Evolutionary conservation across 2,329 filamentous ascomycete species (phyloP), one percentile per base, ranked within the genome.

Genomic region (Aspergillus oerlinghausenensis): DNA sequence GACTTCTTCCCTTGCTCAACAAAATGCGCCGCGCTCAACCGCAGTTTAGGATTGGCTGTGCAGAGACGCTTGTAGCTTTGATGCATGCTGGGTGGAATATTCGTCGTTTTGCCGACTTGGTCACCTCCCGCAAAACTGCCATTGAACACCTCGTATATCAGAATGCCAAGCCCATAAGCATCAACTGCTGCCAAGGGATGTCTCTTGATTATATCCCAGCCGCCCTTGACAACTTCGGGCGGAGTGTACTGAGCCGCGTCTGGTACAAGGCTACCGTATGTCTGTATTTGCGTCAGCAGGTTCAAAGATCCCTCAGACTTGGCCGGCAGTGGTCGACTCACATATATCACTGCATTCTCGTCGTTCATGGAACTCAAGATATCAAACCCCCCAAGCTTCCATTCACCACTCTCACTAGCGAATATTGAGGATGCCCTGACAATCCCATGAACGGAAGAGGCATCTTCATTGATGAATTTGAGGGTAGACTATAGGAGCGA

Each of bases 381-480:
- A 64, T 99, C 94, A 65, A 99, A 96, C 0, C 94, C 94, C 21
- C 89, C 92, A 1, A 99, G 79, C 70, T 95, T 97, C 94, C 94
- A 99, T 76, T 99, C 94, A 56, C 94, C 94, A 69, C 94, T 97
- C 70, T 97, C 93, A 59, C 91, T 92, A 3, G 90, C 94, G 74
- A 92, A 99, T 62, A 99, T 82, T 0, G 93, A 96, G 0, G 89
- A 89, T 21, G 90, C 88, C 60, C 90, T 87, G 52, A 99, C 79
- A 66, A 85, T 90, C 50, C 92, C 94, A 67, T 99, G 94, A 52
- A 99, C 89, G 0, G 92, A 97, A 2, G 88, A 82, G 3, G 92
- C 94, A 63, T 99, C 94, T 50, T 89, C 87, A 68, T 99, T 99
- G 72, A 99, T 90, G 70, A 99, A 99, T 68, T 94, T 96, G 63